Conservation (phyloP, 2,329 filamentous ascomycete species). For the Beauveria asiatica region DNA sequence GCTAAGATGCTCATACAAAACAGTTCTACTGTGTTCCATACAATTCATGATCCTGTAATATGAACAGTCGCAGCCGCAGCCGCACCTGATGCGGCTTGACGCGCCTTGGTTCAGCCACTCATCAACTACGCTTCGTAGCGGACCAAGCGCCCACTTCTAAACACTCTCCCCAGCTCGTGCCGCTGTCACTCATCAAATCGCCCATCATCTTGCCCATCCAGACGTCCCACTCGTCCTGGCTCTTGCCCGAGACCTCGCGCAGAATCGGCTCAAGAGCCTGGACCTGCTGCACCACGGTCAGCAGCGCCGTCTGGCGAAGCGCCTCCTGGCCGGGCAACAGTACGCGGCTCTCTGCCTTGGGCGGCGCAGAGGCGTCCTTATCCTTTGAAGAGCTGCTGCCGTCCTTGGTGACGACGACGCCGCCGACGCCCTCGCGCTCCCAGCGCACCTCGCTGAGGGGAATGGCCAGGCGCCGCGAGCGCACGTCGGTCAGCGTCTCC, state of each 20-base stretch:
- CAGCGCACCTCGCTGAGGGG: slow-evolving; percentile 77
- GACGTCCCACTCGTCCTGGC: slow-evolving; percentile 82
- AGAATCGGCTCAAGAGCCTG: slow-evolving; percentile 78
- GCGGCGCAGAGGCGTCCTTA: neutral
- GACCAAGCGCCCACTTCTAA: slow-evolving; percentile 82
- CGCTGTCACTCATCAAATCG: slow-evolving; percentile 70
- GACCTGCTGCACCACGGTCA: slow-evolving; percentile 73
- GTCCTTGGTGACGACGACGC: slow-evolving; percentile 51
- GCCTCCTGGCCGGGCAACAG: slow-evolving; percentile 58
- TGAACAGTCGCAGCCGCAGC: neutral
- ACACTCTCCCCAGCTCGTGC: slow-evolving; percentile 76
- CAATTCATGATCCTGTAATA: neutral
- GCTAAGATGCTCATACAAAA: slow-evolving; percentile 1
- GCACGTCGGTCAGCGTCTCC: slow-evolving; percentile 59
- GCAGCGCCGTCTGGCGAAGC: slow-evolving; percentile 61
- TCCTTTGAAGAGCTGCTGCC: slow-evolving; percentile 19
- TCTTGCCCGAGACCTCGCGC: slow-evolving; percentile 75
- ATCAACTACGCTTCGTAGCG: slow-evolving; percentile 57
- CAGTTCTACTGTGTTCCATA: neutral
- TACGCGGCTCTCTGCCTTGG: slow-evolving; percentile 21
- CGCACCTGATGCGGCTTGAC: neutral
- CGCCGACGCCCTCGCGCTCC: slow-evolving; percentile 69
- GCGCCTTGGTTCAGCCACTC: slow-evolving; percentile 7
- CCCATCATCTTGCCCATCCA: slow-evolving; percentile 86
- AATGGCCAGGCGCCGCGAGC: slow-evolving; percentile 72